Conservation (phyloP, 2,329 filamentous ascomycete genomes). For the Penicillium verrucosum region DNA sequence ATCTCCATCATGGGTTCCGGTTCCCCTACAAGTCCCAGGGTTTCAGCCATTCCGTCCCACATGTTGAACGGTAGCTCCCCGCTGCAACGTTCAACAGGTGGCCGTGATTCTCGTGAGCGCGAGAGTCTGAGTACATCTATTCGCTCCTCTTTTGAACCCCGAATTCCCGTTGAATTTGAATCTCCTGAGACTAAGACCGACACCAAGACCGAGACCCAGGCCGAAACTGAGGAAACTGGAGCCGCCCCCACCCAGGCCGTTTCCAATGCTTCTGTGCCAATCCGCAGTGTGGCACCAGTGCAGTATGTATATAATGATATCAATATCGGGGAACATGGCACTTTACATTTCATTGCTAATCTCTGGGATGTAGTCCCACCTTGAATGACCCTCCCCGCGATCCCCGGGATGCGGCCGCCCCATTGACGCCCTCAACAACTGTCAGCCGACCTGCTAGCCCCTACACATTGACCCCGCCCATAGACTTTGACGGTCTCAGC, state of each 20-base stretch:
- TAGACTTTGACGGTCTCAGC: slow-evolving; percentile 52
- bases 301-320: slow-evolving; percentile 23
- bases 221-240: slow-evolving; percentile 14
- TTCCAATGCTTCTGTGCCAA: slow-evolving; percentile 11
- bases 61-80: slow-evolving; percentile 56
- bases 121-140: slow-evolving; percentile 60
- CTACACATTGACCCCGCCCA: slow-evolving; percentile 49
- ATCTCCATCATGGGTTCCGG: slow-evolving; percentile 45
- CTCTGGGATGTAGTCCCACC: slow-evolving; percentile 20
- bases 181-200: slow-evolving; percentile 16
- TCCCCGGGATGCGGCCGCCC: slow-evolving; percentile 50
- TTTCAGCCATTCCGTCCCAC: slow-evolving; percentile 55
- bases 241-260: slow-evolving; percentile 11
- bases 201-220: slow-evolving; percentile 12
- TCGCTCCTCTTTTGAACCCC: slow-evolving; percentile 52
- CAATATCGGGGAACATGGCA: not conserved
- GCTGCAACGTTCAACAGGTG: slow-evolving; percentile 46
- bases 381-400: slow-evolving; percentile 53
- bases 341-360: slow-evolving; percentile 4
- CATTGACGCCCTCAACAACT: slow-evolving; percentile 52
- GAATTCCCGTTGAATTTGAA: slow-evolving; percentile 33
- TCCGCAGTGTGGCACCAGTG: slow-evolving; percentile 18
- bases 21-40: slow-evolving; percentile 46
- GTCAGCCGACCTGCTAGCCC: slow-evolving; percentile 50
- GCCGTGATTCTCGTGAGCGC: slow-evolving; percentile 53